Conservation (phyloP, 257 asterid species). For the Petunia secreta region DNA sequence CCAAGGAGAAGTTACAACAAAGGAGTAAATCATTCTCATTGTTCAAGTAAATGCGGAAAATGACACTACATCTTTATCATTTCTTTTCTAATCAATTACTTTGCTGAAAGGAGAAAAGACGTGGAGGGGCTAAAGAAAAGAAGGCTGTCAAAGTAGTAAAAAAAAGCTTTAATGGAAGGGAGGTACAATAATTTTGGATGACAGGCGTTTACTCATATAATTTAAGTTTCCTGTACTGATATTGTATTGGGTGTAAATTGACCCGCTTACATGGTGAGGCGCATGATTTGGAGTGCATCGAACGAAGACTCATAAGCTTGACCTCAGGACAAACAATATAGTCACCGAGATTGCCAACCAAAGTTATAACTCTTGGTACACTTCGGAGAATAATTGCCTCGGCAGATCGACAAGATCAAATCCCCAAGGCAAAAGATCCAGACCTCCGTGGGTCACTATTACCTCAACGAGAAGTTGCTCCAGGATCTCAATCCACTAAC, state of each 20-base stretch:
- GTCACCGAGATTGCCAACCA: no score
- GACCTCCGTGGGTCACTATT: no score
- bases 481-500: no score
- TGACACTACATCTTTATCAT: not conserved
- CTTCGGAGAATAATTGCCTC: no score
- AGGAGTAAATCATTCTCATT: not conserved
- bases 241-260: not conserved
- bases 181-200: conserved; percentile 44
- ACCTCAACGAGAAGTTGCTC: no score
- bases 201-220: not conserved
- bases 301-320: not conserved
- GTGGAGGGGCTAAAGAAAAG: conserved; percentile 28
- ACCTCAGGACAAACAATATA: no score
- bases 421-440: no score
- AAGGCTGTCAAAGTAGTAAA: conserved; percentile 24
- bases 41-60: not conserved
- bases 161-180: conserved; percentile 28
- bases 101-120: conserved; percentile 8
- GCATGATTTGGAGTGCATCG: not conserved
- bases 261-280: not conserved
- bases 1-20: not conserved
- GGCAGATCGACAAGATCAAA: no score
- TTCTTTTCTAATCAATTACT: conserved; percentile 21
- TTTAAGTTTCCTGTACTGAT: not conserved
- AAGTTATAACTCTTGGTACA: not conserved